phyloP scores from a whole-genome alignment of 768 basidiomycete genomes.

The Naematelia aurantialba region DNA sequence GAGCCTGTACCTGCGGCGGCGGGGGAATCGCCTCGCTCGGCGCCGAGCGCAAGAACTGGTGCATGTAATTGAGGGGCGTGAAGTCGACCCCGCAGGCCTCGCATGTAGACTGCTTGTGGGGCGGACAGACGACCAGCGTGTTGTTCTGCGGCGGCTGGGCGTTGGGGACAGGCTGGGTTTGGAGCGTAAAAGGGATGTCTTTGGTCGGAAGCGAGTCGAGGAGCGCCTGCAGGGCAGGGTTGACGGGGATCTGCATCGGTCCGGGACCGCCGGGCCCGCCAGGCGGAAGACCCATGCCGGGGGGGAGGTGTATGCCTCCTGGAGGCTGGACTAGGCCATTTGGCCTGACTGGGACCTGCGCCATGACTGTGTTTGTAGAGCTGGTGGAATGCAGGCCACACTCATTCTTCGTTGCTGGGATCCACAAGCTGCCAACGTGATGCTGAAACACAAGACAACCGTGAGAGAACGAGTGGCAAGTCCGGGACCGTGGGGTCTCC shows the following conservation, averaged over 20 bases:
- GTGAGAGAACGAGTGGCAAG: background rate
- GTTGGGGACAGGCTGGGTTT: slow-evolving; percentile 18
- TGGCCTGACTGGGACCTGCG: background rate
- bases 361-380: background rate
- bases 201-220: slow-evolving; percentile 43
- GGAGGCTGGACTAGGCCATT: background rate
- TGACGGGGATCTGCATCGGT: slow-evolving; percentile 26
- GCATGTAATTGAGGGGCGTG: slow-evolving; percentile 69
- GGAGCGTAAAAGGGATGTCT: slow-evolving; percentile 29
- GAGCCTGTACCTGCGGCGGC: slow-evolving; percentile 65
- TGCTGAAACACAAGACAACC: background rate
- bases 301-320: slow-evolving; percentile 3
- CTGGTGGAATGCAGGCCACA: no score
- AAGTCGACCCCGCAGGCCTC: slow-evolving; percentile 71
- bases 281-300: background rate
- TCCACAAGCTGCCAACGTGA: no score
- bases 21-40: slow-evolving; percentile 63
- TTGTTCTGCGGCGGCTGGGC: slow-evolving; percentile 37
- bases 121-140: slow-evolving; percentile 60
- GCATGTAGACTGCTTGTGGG: slow-evolving; percentile 72
- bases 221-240: slow-evolving; percentile 34
- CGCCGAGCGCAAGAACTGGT: slow-evolving; percentile 59
- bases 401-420: no score
- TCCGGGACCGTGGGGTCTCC: background rate
- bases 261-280: slow-evolving; percentile 6